Conservation (phyloP, 768 basidiomycete genomes). For the Phlebiopsis gigantea region DNA sequence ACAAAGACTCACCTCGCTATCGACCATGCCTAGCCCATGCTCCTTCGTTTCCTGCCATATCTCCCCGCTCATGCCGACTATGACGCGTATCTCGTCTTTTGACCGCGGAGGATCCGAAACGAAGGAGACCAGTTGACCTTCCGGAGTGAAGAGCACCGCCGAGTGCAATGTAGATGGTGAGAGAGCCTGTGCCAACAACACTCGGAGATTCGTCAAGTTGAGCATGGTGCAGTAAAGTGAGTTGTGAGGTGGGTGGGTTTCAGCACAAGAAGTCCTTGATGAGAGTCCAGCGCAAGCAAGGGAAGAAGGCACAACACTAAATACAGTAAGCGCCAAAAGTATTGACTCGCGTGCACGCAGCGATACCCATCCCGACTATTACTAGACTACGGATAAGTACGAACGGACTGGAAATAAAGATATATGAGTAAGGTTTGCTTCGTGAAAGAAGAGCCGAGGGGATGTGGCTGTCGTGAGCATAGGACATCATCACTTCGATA, state of each 20-base stretch:
- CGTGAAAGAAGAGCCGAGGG: background rate
- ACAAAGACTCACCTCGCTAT: slow-evolving; percentile 57
- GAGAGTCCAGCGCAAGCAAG: background rate
- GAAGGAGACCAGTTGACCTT: slow-evolving; percentile 70
- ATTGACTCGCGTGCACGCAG: background rate
- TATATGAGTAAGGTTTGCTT: background rate
- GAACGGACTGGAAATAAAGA: background rate
- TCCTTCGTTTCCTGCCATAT: slow-evolving; percentile 74
- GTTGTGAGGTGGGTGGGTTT: background rate
- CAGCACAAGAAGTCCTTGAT: background rate
- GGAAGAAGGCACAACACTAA: background rate
- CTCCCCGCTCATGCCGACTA: slow-evolving; percentile 68
- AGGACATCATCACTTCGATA: background rate
- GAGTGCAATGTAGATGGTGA: slow-evolving; percentile 61
- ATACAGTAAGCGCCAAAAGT: background rate
- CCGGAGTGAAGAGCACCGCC: slow-evolving; percentile 62
- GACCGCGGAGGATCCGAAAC: slow-evolving; percentile 48
- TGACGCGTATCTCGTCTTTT: slow-evolving; percentile 71
- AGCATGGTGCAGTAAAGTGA: slow-evolving; percentile 45
- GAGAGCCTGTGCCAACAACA: slow-evolving; percentile 57
- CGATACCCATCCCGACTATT: background rate
- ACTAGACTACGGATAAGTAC: slow-evolving; percentile 1
- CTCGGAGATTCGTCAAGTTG: slow-evolving; percentile 62
- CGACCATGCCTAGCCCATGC: slow-evolving; percentile 64
- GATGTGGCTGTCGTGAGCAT: background rate